Evolutionary conservation across 2,329 filamentous ascomycete species (phyloP).

Genomic region (Penicillium sp.): DNA sequence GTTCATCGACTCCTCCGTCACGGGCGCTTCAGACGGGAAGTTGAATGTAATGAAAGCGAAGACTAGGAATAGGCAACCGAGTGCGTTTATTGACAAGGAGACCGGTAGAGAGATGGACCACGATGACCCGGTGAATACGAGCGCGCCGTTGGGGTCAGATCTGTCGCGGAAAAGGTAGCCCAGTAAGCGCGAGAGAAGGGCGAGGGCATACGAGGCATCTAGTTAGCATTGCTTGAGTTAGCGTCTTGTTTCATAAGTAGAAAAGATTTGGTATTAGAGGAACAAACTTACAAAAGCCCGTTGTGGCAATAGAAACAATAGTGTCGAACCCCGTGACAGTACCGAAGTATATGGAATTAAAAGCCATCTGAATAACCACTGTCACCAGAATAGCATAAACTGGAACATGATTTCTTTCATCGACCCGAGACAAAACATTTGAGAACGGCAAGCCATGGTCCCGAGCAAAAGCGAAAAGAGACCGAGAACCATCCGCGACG

Average conservation of each 20-base stretch:
- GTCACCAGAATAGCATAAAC: constrained; percentile 49
- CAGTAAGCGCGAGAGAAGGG: constrained; percentile 49
- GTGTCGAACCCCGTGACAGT: constrained; percentile 54
- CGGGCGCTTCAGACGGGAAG: constrained; percentile 50
- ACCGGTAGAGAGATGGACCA: constrained; percentile 40
- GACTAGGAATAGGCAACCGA: constrained; percentile 50
- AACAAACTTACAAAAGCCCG: constrained; percentile 50
- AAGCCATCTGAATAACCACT: constrained; percentile 47
- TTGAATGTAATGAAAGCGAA: constrained; percentile 57
- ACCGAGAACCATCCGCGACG: constrained; percentile 46
- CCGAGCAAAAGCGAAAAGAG: constrained; percentile 46
- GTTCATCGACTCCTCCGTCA: constrained; percentile 56
- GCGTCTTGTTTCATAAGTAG: background rate
- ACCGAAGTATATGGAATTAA: constrained; percentile 55
- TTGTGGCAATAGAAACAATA: constrained; percentile 54
- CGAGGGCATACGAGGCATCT: constrained; percentile 57
- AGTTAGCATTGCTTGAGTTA: background rate
- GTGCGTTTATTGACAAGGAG: constrained; percentile 46
- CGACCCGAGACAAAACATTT: constrained; percentile 43
- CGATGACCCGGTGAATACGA: constrained; percentile 15
- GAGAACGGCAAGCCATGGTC: constrained; percentile 54
- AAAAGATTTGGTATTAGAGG: background rate
- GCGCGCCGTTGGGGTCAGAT: constrained; percentile 21
- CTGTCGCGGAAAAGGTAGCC: constrained; percentile 41
- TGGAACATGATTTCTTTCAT: constrained; percentile 45